Conservation (phyloP, 345 rosid genomes). For the Melaleuca alternifolia region DNA sequence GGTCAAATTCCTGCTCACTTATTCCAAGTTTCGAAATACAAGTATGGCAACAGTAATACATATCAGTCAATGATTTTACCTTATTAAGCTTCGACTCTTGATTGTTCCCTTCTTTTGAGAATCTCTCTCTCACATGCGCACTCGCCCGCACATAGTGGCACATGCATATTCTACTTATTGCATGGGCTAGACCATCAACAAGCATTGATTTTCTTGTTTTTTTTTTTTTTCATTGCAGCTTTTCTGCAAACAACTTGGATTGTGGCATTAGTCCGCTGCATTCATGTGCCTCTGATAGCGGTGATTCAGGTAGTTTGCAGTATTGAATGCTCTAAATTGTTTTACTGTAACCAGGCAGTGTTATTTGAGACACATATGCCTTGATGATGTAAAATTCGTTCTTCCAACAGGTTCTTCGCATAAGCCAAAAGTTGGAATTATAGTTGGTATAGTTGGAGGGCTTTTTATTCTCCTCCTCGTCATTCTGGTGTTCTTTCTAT, state of each 20-base stretch:
- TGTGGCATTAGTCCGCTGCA: conserved; percentile 39
- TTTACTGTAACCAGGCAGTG: background rate
- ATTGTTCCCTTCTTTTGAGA: background rate
- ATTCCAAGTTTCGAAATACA: conserved; percentile 55
- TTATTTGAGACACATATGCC: background rate
- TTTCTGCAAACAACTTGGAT: conserved; percentile 55
- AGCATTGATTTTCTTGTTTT: background rate
- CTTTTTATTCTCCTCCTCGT: conserved; percentile 40
- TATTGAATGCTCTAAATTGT: background rate
- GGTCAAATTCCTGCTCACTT: conserved; percentile 71
- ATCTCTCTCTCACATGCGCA: background rate
- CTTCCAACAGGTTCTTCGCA: conserved; percentile 41
- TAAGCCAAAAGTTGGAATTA: conserved; percentile 55
- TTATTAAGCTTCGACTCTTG: background rate
- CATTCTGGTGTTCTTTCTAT: conserved; percentile 41
- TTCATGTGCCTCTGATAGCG: conserved; percentile 44
- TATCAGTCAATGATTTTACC: background rate
- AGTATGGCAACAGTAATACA: conserved; percentile 31
- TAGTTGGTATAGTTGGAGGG: conserved; percentile 68
- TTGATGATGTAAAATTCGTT: background rate
- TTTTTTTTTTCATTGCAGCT: conserved; percentile 38
- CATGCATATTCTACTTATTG: conserved; percentile 1
- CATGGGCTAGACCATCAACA: background rate
- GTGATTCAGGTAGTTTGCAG: conserved; percentile 39
- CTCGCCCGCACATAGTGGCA: background rate